Conservation (phyloP, 2,329 filamentous ascomycete species). For the Cladosporium oxysporum region DNA sequence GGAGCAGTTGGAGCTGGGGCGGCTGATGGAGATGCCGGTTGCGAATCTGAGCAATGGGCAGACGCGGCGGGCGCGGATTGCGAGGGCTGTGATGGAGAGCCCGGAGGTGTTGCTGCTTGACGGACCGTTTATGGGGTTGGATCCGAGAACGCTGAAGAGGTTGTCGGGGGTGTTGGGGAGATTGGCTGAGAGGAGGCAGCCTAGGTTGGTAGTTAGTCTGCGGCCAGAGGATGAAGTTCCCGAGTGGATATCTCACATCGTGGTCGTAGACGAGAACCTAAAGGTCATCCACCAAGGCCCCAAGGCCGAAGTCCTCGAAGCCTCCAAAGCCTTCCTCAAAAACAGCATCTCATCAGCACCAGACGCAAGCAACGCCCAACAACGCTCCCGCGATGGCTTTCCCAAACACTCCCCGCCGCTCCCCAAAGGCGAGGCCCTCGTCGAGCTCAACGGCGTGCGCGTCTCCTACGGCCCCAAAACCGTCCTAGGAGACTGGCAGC, state of each 20-base stretch:
- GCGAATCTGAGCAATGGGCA: constrained; percentile 93
- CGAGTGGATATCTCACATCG: constrained; percentile 84
- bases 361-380: constrained; percentile 30
- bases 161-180: constrained; percentile 70
- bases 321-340: background rate
- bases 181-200: constrained; percentile 66
- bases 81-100: constrained; percentile 74
- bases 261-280: constrained; percentile 69
- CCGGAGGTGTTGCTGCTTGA: constrained; percentile 85
- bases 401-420: constrained; percentile 27
- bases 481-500: constrained; percentile 78
- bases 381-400: constrained; percentile 36
- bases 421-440: constrained; percentile 64
- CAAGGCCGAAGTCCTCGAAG: constrained; percentile 60
- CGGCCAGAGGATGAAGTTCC: constrained; percentile 85
- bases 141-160: constrained; percentile 74
- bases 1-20: constrained; percentile 66
- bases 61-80: constrained; percentile 82
- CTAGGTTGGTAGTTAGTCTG: constrained; percentile 74
- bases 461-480: constrained; percentile 78
- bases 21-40: constrained; percentile 77
- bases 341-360: background rate
- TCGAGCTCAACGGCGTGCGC: constrained; percentile 84
- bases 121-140: constrained; percentile 94
- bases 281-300: constrained; percentile 66